phyloP scores from a whole-genome alignment of 257 asterid species.

The Nicotiana knightiana region DNA sequence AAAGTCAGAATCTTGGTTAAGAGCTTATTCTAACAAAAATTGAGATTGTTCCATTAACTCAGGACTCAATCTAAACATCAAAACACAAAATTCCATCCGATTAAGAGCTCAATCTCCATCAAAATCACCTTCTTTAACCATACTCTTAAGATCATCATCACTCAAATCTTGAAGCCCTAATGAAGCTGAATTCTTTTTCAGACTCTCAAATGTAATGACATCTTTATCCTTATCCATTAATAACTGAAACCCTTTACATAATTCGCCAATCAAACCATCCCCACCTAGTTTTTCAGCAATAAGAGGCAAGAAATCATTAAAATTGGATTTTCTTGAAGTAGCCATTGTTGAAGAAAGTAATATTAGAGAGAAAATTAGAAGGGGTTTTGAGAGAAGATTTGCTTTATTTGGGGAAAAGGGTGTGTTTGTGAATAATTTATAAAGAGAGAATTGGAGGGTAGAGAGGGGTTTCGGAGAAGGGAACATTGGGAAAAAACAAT shows the following conservation, averaged over 20 bases:
- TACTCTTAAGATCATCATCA: constrained; percentile 37
- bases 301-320: constrained; percentile 48
- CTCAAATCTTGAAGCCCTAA: constrained; percentile 42
- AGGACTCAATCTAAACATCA: constrained; percentile 60
- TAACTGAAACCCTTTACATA: constrained; percentile 49
- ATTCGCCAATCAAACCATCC: constrained; percentile 43
- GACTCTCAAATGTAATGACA: constrained; percentile 46
- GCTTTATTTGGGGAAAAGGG: background rate
- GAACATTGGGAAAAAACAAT: background rate
- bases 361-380: background rate
- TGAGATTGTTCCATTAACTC: constrained; percentile 48
- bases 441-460: background rate
- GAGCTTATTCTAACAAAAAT: constrained; percentile 42
- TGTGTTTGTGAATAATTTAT: background rate
- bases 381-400: background rate
- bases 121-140: constrained; percentile 54
- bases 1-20: constrained; percentile 31
- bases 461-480: constrained; percentile 5
- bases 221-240: constrained; percentile 41
- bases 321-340: constrained; percentile 25
- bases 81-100: constrained; percentile 63
- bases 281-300: constrained; percentile 64
- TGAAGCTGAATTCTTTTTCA: constrained; percentile 39
- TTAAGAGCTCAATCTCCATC: constrained; percentile 56
- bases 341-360: background rate